Evolutionary conservation across 768 basidiomycete species (phyloP).

Genomic region (Dioszegia crocea): DNA sequence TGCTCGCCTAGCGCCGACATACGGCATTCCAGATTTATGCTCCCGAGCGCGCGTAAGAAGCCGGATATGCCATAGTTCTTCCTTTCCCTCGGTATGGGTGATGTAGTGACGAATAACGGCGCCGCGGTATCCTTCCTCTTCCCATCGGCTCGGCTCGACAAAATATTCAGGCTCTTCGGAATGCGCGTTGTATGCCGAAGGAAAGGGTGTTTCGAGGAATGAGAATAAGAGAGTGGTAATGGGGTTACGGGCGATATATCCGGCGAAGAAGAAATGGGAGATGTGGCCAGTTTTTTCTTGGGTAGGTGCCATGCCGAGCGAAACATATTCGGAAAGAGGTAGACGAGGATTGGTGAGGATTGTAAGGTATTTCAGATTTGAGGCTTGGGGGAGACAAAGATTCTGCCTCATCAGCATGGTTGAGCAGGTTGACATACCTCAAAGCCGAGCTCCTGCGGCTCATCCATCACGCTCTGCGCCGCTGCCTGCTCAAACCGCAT

Average conservation of each 20-base stretch:
- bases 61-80: slow-evolving; percentile 1
- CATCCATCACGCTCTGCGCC: neutral
- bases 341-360: neutral
- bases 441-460: neutral
- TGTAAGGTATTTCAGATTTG: neutral
- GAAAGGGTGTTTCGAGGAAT: neutral
- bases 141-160: neutral
- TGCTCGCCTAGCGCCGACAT: neutral
- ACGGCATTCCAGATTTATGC: neutral
- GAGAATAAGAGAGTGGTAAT: slow-evolving; percentile 2
- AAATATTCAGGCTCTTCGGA: neutral
- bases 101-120: slow-evolving; percentile 1
- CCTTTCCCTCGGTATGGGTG: neutral
- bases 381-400: neutral
- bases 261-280: neutral
- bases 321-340: neutral
- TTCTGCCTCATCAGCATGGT: neutral
- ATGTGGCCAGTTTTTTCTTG: neutral
- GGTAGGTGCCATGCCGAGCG: neutral
- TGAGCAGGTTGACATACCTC: neutral
- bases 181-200: neutral
- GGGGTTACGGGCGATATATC: no score
- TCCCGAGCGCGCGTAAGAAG: neutral
- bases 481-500: slow-evolving; percentile 2
- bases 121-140: neutral